Evolutionary conservation across 148 eudicot species (phyloP).

Genomic region (Tetragonia tetragonoides): DNA sequence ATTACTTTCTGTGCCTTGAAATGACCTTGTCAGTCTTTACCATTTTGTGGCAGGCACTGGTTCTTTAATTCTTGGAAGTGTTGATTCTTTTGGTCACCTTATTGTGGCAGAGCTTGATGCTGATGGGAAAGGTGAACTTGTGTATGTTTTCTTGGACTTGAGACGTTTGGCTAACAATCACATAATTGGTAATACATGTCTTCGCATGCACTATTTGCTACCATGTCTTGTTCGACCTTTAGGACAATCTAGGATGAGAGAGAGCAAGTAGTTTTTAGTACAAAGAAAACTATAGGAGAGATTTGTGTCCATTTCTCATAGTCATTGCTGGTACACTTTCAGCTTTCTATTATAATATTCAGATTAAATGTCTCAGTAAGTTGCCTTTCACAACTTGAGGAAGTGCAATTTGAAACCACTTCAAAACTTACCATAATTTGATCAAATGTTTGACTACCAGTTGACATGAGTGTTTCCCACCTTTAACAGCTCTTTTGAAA

Average conservation of each 20-base stretch:
- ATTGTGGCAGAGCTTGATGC: constrained; percentile 52
- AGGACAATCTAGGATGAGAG: not conserved
- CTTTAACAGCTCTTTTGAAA: not conserved
- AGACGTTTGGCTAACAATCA: not conserved
- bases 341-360: too few relatives aligned
- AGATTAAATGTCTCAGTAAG: not conserved
- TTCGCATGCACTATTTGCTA: not conserved
- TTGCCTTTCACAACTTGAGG: not conserved
- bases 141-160: not conserved
- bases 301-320: not conserved
- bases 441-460: not conserved
- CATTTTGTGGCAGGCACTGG: constrained; percentile 37
- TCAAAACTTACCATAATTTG: not conserved
- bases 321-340: too few relatives aligned
- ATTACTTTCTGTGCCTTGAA: not conserved
- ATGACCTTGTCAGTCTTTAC: not conserved
- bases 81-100: constrained; percentile 68
- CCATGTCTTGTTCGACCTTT: not conserved
- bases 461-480: not conserved
- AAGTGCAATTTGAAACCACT: not conserved
- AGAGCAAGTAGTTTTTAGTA: not conserved
- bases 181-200: not conserved
- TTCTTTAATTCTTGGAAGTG: constrained; percentile 57
- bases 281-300: not conserved
- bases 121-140: constrained; percentile 45